phyloP scores from a whole-genome alignment of 2,329 filamentous ascomycete species.

The Mariannaea sp. region DNA sequence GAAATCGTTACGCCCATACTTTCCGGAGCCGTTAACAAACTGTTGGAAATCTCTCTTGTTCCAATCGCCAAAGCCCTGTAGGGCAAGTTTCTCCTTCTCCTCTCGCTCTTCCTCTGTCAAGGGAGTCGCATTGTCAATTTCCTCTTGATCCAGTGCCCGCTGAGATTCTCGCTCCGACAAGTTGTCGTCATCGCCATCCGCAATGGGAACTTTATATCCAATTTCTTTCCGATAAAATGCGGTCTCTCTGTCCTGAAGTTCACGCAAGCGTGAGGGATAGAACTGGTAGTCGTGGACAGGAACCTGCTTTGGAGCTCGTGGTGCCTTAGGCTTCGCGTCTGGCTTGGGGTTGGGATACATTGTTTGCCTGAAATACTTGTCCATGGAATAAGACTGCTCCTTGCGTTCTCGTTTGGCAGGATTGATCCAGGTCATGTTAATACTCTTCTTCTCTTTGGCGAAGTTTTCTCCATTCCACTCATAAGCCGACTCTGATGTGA shows the following conservation, averaged over 20 bases:
- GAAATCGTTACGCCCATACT: conserved; percentile 86
- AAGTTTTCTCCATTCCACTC: conserved; percentile 99
- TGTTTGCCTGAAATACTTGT: conserved; percentile 95
- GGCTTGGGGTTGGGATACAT: conserved; percentile 80
- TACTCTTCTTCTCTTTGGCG: conserved; percentile 86
- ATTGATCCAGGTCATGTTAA: conserved; percentile 96
- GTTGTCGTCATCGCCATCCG: conserved; percentile 86
- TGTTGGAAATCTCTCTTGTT: conserved; percentile 98
- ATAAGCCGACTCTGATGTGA: conserved; percentile 95
- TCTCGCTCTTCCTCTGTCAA: conserved; percentile 88
- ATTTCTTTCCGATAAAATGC: conserved; percentile 96
- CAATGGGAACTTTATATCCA: conserved; percentile 88
- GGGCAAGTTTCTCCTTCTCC: conserved; percentile 81
- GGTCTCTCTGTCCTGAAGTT: conserved; percentile 95
- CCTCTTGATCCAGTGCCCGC: conserved; percentile 82
- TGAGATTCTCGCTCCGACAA: conserved; percentile 85
- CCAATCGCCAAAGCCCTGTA: conserved; percentile 91
- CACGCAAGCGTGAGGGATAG: conserved; percentile 81
- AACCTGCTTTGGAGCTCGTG: conserved; percentile 92
- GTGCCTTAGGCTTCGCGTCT: conserved; percentile 91
- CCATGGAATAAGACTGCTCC: conserved; percentile 97
- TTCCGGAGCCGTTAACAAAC: conserved; percentile 93
- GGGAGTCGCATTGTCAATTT: conserved; percentile 89
- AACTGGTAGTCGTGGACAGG: conserved; percentile 96
- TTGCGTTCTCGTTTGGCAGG: conserved; percentile 98